Evolutionary conservation across 208 protist genomes (phyloP).

Genomic region (Crithidia fasciculata): DNA sequence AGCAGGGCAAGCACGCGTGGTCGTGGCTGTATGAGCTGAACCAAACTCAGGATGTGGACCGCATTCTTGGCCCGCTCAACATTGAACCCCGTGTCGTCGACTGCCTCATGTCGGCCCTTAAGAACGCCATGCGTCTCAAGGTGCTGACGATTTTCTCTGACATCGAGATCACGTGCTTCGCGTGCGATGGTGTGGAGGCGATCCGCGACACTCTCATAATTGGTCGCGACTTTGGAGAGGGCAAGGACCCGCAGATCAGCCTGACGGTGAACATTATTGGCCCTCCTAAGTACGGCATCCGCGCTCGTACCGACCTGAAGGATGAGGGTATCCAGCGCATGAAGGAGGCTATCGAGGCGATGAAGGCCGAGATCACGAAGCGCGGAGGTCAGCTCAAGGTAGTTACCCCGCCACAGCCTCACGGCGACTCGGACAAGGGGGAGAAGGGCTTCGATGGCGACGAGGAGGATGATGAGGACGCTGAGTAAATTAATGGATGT

Average conservation of each 20-base stretch:
- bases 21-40: slow-evolving; percentile 82
- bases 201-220: slow-evolving; percentile 95
- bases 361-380: slow-evolving; percentile 90
- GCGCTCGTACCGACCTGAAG: slow-evolving; percentile 92
- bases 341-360: slow-evolving; percentile 87
- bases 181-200: slow-evolving; percentile 98
- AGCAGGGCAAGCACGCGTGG: slow-evolving; percentile 80
- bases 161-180: slow-evolving; percentile 98
- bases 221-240: slow-evolving; percentile 85
- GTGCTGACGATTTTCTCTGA: slow-evolving; percentile 94
- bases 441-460: slow-evolving; percentile 68
- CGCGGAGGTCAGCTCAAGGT: slow-evolving; percentile 89
- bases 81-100: slow-evolving; percentile 64
- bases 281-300: slow-evolving; percentile 96
- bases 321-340: slow-evolving; percentile 93
- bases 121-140: slow-evolving; percentile 75
- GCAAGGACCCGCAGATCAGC: slow-evolving; percentile 67
- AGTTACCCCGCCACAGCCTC: slow-evolving; percentile 78
- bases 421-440: slow-evolving; percentile 57
- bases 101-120: slow-evolving; percentile 85
- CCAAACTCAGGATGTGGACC: slow-evolving; percentile 65
- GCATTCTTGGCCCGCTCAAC: slow-evolving; percentile 76
- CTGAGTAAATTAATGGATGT: slow-evolving; percentile 37
- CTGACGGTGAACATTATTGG: slow-evolving; percentile 96
- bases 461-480: slow-evolving; percentile 78